phyloP scores from a whole-genome alignment of 768 basidiomycete species.

The Psilocybe cyanescens region DNA sequence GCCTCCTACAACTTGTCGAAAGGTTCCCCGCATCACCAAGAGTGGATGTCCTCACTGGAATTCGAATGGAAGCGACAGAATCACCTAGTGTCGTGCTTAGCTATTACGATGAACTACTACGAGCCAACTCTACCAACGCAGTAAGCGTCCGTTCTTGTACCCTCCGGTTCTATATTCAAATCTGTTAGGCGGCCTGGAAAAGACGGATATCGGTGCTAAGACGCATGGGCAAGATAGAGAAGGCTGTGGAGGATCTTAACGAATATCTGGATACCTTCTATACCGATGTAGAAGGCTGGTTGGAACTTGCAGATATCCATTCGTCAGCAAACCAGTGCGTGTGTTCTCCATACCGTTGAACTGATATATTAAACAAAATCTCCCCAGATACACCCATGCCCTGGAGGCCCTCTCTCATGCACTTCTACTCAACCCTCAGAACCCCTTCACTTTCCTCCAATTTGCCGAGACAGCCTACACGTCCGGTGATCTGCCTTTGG shows the following conservation, averaged over 20 bases:
- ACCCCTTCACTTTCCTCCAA: slow-evolving; percentile 82
- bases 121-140: slow-evolving; percentile 67
- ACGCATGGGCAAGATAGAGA: slow-evolving; percentile 61
- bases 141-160: slow-evolving; percentile 45
- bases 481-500: slow-evolving; percentile 70
- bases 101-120: slow-evolving; percentile 69
- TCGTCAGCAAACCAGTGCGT: slow-evolving; percentile 74
- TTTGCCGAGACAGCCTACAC: slow-evolving; percentile 91
- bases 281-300: slow-evolving; percentile 86
- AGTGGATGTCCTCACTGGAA: slow-evolving; percentile 76
- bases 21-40: slow-evolving; percentile 84
- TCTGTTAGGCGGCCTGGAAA: slow-evolving; percentile 69
- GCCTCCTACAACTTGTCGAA: slow-evolving; percentile 59
- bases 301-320: slow-evolving; percentile 84
- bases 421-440: slow-evolving; percentile 82
- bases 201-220: slow-evolving; percentile 78
- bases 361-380: background rate
- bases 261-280: slow-evolving; percentile 86
- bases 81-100: slow-evolving; percentile 56
- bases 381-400: slow-evolving; percentile 67
- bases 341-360: background rate
- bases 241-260: slow-evolving; percentile 72
- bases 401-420: slow-evolving; percentile 82
- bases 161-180: background rate
- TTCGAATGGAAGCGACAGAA: slow-evolving; percentile 74